Base-by-base conservation (phyloP, 495 filamentous ascomycete species). In the Bacidia gigantensis region DNA sequence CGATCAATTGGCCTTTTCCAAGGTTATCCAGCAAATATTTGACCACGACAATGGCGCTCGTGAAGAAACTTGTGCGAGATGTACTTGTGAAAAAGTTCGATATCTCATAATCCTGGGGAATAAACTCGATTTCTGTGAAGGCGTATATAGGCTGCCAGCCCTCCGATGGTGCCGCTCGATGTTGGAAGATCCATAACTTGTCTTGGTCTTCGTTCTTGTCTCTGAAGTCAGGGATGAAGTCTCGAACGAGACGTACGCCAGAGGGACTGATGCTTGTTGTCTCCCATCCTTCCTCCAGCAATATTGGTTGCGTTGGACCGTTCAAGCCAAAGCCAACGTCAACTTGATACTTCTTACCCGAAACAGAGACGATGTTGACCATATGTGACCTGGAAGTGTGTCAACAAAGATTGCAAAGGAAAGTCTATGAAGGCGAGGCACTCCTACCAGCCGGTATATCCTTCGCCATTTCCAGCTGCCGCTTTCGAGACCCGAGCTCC, bases 321-420 rank as follows among this genome's bases (percentile, higher is more conserved):
- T 80, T 73, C 18, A 70, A 68, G 3, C 86, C 87, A 50, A 89
- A 89, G 0, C 76, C 84, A 11, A 86, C 81, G 54, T 93, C 86
- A 2, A 88, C 68, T 41, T 78, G 68, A 50, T 76, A 86, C 53
- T 69, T 69, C 10, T 58, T 22, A 11, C 61, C 64, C 20, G 64
- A 55, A 3, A 89, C 69, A 10, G 67, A 72, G 32, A 87, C 74
- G 26, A 90, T 73, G 62, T 81, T 86, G 26, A 83, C 72, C 64
- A 85, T 82, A 62, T 90, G 86, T 18, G 66, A 70, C 77, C 80
- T 82, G 42, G 29, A 35, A 14, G 29, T 7, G 7, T 35, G 29
- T 35, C 29, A 35, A 35, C 29, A 7, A 14, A 5, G 29, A 35
- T 35, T 35, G 29, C 29, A 23, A n/a, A 20, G 40, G n/a, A 18